These are phyloP conservation scores for Chaetomium sp. DNA, from an alignment of 2,329 filamentous ascomycete species.

Conservation along the genomic window DNA sequence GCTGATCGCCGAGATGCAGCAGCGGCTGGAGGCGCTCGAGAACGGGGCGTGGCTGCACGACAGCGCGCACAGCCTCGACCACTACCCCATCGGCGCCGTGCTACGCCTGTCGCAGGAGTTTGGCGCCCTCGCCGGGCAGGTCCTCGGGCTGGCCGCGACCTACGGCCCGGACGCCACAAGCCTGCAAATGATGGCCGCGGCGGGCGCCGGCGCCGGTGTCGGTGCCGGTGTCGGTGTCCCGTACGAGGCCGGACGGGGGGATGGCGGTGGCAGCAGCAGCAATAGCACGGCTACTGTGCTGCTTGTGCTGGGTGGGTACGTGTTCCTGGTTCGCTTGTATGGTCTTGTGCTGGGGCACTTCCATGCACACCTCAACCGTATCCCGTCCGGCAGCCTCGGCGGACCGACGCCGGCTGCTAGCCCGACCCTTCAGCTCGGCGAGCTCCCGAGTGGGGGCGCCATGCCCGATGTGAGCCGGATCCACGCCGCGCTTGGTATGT, in stretches of 20 bases:
- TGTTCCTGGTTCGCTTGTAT: neutral
- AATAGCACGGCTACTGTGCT: neutral
- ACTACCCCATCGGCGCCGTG: slow-evolving; percentile 2
- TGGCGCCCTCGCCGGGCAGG: neutral
- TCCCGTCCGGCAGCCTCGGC: neutral
- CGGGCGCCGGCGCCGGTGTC: neutral
- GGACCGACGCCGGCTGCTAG: neutral
- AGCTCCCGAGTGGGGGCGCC: neutral
- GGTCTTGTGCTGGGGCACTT: slow-evolving; percentile 1
- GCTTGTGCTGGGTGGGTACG: neutral
- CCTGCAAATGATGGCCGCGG: neutral
- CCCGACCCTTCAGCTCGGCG: neutral
- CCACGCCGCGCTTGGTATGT: slow-evolving; percentile 1
- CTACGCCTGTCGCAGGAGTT: neutral
- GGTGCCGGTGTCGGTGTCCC: no score
- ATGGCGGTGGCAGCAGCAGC: neutral
- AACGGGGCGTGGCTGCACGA: neutral
- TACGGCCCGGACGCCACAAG: neutral
- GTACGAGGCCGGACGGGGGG: neutral
- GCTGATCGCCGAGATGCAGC: slow-evolving; percentile 5
- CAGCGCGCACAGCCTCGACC: slow-evolving; percentile 1
- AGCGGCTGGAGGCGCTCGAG: neutral
- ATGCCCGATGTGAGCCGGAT: neutral
- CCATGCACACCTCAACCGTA: neutral
- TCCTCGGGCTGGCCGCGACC: neutral